Conservation (phyloP, 768 basidiomycete species). For the Lentinula raphanica region DNA sequence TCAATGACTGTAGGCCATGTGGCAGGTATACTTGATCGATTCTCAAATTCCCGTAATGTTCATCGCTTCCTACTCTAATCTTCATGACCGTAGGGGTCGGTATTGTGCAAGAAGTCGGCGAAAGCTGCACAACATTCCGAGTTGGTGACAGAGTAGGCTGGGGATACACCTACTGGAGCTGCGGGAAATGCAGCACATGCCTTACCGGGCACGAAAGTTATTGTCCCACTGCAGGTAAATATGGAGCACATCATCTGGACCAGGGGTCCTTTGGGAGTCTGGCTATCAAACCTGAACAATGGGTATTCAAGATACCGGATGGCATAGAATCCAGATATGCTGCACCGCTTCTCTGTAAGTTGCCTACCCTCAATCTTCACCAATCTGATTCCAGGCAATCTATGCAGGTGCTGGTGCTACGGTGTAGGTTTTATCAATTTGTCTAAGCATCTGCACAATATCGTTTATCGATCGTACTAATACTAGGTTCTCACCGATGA, state of each 20-base stretch:
- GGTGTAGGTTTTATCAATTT: constrained; percentile 11
- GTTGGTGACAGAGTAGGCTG: constrained; percentile 32
- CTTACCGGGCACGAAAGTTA: constrained; percentile 25
- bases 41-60: not conserved
- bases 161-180: constrained; percentile 28
- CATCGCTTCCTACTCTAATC: not conserved
- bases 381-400: not conserved
- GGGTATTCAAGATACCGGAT: constrained; percentile 29
- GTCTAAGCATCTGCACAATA: not conserved
- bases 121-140: constrained; percentile 2
- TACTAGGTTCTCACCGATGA: constrained; percentile 17
- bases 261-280: constrained; percentile 31
- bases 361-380: not conserved
- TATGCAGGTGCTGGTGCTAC: constrained; percentile 24
- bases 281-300: constrained; percentile 28
- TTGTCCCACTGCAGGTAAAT: constrained; percentile 13
- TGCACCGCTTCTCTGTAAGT: constrained; percentile 30
- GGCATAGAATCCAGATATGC: constrained; percentile 23
- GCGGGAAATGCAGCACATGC: constrained; percentile 28
- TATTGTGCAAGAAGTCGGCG: constrained; percentile 25
- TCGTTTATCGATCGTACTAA: not conserved
- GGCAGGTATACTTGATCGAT: no score
- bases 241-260: constrained; percentile 18
- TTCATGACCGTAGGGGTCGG: constrained; percentile 16
- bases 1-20: not conserved